Evolutionary conservation across 2,329 filamentous ascomycete genomes (phyloP).

Genomic region (Beauveria medogensis): DNA sequence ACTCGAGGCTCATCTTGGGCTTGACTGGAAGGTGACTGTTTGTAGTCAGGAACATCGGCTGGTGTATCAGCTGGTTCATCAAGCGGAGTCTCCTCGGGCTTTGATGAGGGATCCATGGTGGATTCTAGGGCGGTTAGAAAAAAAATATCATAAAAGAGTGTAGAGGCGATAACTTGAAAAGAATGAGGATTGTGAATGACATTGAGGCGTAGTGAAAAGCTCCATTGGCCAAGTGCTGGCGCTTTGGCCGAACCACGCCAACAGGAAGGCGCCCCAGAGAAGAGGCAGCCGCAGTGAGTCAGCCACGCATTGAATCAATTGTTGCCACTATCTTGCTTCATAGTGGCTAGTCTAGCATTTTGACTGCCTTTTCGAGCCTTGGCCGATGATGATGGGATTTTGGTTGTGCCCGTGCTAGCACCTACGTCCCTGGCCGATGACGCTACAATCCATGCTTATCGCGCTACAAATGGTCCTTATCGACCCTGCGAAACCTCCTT

Average conservation of each 20-base stretch:
- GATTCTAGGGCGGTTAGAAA: neutral
- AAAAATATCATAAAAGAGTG: neutral
- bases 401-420: neutral
- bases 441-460: conserved; percentile 5
- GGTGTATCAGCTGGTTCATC: neutral
- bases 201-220: neutral
- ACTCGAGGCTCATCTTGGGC: neutral
- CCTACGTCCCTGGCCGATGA: conserved; percentile 3
- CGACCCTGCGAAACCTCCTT: neutral
- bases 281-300: neutral
- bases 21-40: neutral
- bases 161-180: neutral
- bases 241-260: neutral
- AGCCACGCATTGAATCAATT: neutral
- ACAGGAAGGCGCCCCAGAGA: neutral
- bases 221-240: neutral
- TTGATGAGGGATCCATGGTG: neutral
- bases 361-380: neutral
- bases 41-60: neutral
- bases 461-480: conserved; percentile 4
- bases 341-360: neutral
- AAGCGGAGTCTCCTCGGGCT: neutral
- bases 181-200: neutral
- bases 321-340: neutral
- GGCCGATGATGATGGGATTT: neutral